Conservation (phyloP, 2,329 filamentous ascomycete species). For the Talaromyces sp. region DNA sequence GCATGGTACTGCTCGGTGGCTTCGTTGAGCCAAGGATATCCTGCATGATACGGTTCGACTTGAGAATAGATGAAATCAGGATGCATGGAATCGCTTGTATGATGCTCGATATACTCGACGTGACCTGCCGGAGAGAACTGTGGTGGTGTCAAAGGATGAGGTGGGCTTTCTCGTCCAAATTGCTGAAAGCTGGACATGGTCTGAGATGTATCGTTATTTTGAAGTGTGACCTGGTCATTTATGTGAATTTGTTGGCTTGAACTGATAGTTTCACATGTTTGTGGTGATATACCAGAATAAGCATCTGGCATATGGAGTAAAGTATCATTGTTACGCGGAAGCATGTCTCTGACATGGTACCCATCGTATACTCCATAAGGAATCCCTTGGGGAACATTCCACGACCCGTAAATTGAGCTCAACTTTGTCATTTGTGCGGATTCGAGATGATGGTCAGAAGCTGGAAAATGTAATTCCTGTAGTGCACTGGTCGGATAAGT, state of each 20-base stretch:
- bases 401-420: too few species aligned
- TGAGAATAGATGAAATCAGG: neutral
- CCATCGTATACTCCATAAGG: neutral
- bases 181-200: neutral
- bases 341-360: neutral
- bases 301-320: neutral
- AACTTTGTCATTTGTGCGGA: neutral
- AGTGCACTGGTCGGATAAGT: neutral
- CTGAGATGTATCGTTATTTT: neutral
- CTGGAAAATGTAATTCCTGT: neutral
- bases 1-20: neutral
- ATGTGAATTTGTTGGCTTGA: neutral
- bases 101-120: neutral
- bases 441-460: too few species aligned
- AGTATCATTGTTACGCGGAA: neutral
- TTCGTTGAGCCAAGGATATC: neutral
- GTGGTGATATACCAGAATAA: neutral
- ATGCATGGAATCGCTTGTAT: neutral
- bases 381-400: neutral
- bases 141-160: neutral
- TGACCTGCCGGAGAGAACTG: neutral
- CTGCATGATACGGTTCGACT: neutral
- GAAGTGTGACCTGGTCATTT: neutral
- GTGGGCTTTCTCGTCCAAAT: neutral
- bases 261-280: neutral